These are phyloP conservation scores for Dissophora ornata DNA, from an alignment of 192 early-diverging fungal genomes.

Conservation along the genomic window DNA sequence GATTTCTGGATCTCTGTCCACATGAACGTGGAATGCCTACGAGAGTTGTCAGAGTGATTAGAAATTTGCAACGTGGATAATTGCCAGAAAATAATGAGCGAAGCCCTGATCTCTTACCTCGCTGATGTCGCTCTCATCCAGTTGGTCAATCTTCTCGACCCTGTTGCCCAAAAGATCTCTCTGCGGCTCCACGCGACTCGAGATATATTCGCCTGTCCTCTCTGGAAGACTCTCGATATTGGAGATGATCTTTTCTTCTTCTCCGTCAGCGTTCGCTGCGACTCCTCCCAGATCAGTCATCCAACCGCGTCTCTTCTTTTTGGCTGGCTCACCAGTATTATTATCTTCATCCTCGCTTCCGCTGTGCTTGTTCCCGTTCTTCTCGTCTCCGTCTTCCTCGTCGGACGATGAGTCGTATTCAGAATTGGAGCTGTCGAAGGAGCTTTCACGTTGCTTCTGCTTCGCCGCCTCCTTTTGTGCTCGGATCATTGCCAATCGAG, in stretches of 20 bases:
- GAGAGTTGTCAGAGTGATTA: no score
- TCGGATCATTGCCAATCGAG: conserved; percentile 40
- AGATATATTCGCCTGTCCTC: conserved; percentile 34
- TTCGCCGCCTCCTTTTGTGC: conserved; percentile 64
- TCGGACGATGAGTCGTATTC: conserved; percentile 62
- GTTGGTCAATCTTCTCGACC: conserved; percentile 25
- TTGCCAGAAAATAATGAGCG: no score
- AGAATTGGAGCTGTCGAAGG: conserved; percentile 82
- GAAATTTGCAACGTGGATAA: no score
- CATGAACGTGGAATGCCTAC: conserved; percentile 76
- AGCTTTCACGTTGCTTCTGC: conserved; percentile 66
- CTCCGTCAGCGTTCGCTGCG: conserved; percentile 30
- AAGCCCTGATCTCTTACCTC: conserved; percentile 21
- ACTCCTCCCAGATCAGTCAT: conserved; percentile 53
- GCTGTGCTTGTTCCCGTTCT: conserved; percentile 56
- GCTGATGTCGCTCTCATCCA: conserved; percentile 29
- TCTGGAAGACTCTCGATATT: conserved; percentile 38
- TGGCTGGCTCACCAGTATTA: conserved; percentile 34
- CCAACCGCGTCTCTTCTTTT: conserved; percentile 50
- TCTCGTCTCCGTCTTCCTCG: conserved; percentile 57
- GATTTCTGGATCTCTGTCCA: conserved; percentile 80
- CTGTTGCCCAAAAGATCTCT: conserved; percentile 35
- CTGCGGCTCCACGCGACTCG: conserved; percentile 42
- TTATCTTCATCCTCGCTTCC: conserved; percentile 54
- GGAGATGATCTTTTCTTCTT: conserved; percentile 41